These are phyloP conservation scores for Euphorbia schlechtendalii DNA, from an alignment of 441 rosid species.

Conservation along the genomic window DNA sequence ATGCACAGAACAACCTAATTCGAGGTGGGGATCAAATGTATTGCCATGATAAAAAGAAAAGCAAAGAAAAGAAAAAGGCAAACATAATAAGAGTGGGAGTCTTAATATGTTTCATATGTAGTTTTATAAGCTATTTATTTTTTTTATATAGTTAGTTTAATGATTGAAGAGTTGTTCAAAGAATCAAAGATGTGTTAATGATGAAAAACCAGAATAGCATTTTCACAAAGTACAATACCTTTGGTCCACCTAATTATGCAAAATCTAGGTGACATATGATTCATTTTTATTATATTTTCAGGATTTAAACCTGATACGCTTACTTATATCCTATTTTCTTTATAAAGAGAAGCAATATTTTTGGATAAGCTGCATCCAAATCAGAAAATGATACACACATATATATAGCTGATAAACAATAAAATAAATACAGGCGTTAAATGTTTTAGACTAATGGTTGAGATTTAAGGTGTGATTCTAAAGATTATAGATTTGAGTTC, in stretches of 20 bases:
- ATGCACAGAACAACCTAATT: conserved; percentile 7
- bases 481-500: no score
- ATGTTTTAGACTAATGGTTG: no score
- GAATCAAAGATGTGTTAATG: conserved; percentile 26
- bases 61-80: conserved; percentile 17
- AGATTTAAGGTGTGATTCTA: no score
- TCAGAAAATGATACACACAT: no score
- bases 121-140: no score
- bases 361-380: no score
- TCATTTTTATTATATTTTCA: neutral
- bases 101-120: conserved; percentile 14
- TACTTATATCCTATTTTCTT: neutral
- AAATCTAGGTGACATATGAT: conserved; percentile 10
- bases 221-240: conserved; percentile 23
- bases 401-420: no score
- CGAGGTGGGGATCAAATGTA: conserved; percentile 9
- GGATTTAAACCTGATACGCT: conserved; percentile 20
- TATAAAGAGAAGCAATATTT: no score
- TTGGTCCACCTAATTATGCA: conserved; percentile 34
- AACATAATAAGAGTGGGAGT: conserved; percentile 15
- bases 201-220: conserved; percentile 28
- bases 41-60: conserved; percentile 14
- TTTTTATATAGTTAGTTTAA: conserved; percentile 21
- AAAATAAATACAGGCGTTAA: no score
- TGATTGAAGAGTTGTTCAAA: conserved; percentile 32